Base-by-base conservation (phyloP, 306 rosid genomes). In the Pueraria montana region DNA sequence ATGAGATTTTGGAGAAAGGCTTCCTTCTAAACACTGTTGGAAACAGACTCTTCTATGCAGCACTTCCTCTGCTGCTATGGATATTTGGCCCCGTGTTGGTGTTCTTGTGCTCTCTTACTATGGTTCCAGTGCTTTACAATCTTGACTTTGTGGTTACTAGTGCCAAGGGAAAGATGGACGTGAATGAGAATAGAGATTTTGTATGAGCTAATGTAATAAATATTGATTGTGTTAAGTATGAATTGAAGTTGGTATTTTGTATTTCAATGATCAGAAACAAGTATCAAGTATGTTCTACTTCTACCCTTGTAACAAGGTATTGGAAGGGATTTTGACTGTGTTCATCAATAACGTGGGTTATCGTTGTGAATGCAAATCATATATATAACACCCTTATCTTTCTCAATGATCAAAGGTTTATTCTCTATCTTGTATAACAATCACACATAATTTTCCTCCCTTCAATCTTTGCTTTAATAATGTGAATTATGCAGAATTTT, bases 41-140 rank as follows among this genome's bases (percentile, higher is more conserved):
- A 4, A 96, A 94, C 62, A 84, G 99, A 75, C 91, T 96, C 56
- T 96, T 94, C 91, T 90, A 96, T 61, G 48, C 89, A 0, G 98
- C 95, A 8, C 87, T 96, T 10, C 98, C 98, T 27, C 79, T 96
- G 16, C 48, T 94, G 87, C 92, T 96, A 0, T 96, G 99, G 99
- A 89, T 96, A 0, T 96, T 96, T 59, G 99, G 99, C 9, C 99
- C 99, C 0, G 97, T 94, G 3, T 76, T 96, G 78, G 98, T 94
- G 9, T 91, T 96, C 69, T 36, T 96, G 11, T 94, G 97, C 70
- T 90, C 89, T 59, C 36, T 78, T 3, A 86, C 98, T 0, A 83
- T 94, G 93, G 92, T 94, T 53, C 94, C 95, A 0, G 86, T 94
- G 80, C 98, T 96, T 85, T 96, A 96, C 79, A 94, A 94, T 52